Evolutionary conservation across 2,329 filamentous ascomycete species (phyloP).

Genomic region (Cladosporium colombiae): DNA sequence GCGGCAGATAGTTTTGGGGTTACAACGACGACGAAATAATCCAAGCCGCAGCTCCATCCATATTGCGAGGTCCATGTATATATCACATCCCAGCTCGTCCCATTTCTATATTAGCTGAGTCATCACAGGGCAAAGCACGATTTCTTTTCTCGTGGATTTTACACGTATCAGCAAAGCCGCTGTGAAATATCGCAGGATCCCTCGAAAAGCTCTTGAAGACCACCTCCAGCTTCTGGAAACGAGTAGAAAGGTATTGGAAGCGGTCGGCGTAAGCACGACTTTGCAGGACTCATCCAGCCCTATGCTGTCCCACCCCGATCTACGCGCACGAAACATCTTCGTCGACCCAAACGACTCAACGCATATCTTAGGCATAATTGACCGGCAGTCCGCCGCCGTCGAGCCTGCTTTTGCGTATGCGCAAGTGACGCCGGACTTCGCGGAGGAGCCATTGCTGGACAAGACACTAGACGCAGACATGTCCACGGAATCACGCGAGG

Average conservation of each 20-base stretch:
- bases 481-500: background rate
- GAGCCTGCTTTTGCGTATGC: conserved; percentile 26
- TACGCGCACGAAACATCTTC: conserved; percentile 43
- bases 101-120: background rate
- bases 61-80: background rate
- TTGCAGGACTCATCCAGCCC: background rate
- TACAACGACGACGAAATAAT: background rate
- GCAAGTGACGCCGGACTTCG: conserved; percentile 26
- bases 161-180: background rate
- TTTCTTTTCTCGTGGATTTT: background rate
- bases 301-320: conserved; percentile 41
- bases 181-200: background rate
- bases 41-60: background rate
- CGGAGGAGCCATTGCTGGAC: conserved; percentile 14
- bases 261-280: background rate
- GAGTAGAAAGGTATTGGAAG: background rate
- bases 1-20: background rate
- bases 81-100: no score
- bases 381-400: conserved; percentile 37
- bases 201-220: background rate
- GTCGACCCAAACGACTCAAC: conserved; percentile 37
- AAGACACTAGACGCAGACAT: background rate
- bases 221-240: background rate
- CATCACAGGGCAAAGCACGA: background rate
- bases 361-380: conserved; percentile 36